Evolutionary conservation across 2,329 filamentous ascomycete species (phyloP), one percentile per base, ranked within the genome.

Genomic region (Exophiala oligosperma): DNA sequence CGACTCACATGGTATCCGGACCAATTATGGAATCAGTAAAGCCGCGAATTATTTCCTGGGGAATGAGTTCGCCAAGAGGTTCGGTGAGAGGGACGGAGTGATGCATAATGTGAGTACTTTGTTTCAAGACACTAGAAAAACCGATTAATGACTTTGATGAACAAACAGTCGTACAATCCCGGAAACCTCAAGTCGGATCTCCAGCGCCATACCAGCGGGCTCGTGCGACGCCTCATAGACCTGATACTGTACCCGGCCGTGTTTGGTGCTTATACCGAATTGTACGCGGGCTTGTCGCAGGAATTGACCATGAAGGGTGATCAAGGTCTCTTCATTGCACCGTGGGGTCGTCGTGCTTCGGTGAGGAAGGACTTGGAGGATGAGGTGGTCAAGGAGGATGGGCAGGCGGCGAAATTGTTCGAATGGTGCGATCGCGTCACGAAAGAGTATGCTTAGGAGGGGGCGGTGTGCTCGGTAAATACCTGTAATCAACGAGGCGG

Each of bases 181-280:
- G 77, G 77, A 0, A 73, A 76, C 37, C 70, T 78, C 62, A 66
- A 57, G 41, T 77, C 74, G 6, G 71, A 73, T 26, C 60, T 77
- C 12, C 67, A 72, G 47, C 63, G 73, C 29, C 66, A 74, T 51
- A 23, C 5, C 5, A 23, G 44, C 54, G 29, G 12, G 12, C 17
- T n/a, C 32, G 40, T 26, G 23, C 35, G 2, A n/a, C 7, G 3
- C 7, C 21, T 62, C 7, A 7, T 44, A 32, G 46, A 54, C 4
- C 9, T 46, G 17, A 7, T 71, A 3, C 65, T 70, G n/a, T 69
- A 72, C 47, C 60, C 66, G 4, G 28, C 68, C 7, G 60, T 69
- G 7, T 75, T 71, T 46, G 81, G 79, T 0, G 79, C 78, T 0
- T 81, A 80, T 64, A 80, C 80, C 0, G 73, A 78, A 57, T 63